Evolutionary conservation across 441 rosid species (phyloP).

Genomic region (Gossypium davidsonii): DNA sequence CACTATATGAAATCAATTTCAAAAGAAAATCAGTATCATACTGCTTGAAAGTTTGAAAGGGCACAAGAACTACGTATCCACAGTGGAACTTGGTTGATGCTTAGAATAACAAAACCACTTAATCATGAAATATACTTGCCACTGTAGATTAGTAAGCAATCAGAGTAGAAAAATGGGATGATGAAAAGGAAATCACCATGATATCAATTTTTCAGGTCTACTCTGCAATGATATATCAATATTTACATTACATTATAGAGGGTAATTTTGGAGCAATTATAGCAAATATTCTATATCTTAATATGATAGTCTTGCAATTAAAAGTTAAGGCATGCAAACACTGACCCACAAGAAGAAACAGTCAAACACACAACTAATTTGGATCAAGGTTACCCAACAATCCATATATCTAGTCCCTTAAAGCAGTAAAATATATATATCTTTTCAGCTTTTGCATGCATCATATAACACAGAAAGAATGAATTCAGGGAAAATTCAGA

Average conservation of each 20-base stretch:
- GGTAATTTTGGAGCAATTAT: not conserved
- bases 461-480: not conserved
- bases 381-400: not conserved
- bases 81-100: not conserved
- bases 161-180: not conserved
- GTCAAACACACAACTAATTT: not conserved
- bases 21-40: not conserved
- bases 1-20: not conserved
- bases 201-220: not conserved
- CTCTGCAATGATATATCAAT: not conserved
- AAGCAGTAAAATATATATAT: not conserved
- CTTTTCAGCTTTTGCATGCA: not conserved
- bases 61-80: not conserved
- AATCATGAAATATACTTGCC: not conserved
- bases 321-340: not conserved
- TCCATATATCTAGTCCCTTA: not conserved
- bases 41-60: constrained; percentile 1
- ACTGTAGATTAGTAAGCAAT: constrained; percentile 1
- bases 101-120: not conserved
- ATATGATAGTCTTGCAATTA: not conserved
- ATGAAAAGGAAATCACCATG: not conserved
- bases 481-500: not conserved
- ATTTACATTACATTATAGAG: not conserved
- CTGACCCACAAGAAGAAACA: not conserved
- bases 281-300: not conserved